phyloP scores from a whole-genome alignment of 768 basidiomycete species.

The Boletus sp. region DNA sequence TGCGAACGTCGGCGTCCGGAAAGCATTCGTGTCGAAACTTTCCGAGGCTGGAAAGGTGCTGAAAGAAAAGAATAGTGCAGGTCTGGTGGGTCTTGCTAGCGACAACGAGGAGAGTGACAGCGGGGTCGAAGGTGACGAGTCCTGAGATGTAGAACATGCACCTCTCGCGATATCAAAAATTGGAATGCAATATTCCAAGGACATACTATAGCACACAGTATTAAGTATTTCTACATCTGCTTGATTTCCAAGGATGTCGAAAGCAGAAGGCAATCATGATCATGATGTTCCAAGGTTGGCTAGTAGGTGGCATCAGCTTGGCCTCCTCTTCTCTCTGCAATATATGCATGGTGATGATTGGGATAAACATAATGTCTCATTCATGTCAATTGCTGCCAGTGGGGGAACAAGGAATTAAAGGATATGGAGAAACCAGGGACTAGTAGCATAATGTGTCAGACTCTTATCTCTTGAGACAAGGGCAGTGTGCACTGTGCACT shows the following conservation, averaged over 20 bases:
- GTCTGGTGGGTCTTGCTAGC: conserved; percentile 64
- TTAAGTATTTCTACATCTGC: conserved; percentile 57
- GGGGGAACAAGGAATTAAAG: too few relatives aligned
- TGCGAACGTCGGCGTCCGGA: conserved; percentile 76
- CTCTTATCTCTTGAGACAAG: too few relatives aligned
- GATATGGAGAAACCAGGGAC: too few relatives aligned
- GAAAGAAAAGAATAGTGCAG: conserved; percentile 62
- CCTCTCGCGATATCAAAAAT: neutral
- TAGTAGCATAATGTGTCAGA: too few relatives aligned
- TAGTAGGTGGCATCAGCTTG: too few relatives aligned
- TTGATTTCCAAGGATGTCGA: conserved; percentile 82
- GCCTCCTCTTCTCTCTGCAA: too few relatives aligned
- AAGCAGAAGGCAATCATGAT: conserved; percentile 29
- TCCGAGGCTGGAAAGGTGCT: conserved; percentile 66
- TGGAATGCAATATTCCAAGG: neutral
- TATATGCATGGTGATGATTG: too few relatives aligned
- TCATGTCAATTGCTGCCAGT: too few relatives aligned
- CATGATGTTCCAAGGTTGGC: too few relatives aligned
- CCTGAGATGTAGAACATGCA: conserved; percentile 4
- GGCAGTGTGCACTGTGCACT: too few relatives aligned
- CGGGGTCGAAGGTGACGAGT: conserved; percentile 39
- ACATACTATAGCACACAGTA: conserved; percentile 15
- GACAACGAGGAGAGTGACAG: conserved; percentile 70
- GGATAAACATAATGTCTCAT: too few relatives aligned
- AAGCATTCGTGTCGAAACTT: conserved; percentile 79